Base-by-base conservation (phyloP, 495 filamentous ascomycete species). In the Penicillium canariense region DNA sequence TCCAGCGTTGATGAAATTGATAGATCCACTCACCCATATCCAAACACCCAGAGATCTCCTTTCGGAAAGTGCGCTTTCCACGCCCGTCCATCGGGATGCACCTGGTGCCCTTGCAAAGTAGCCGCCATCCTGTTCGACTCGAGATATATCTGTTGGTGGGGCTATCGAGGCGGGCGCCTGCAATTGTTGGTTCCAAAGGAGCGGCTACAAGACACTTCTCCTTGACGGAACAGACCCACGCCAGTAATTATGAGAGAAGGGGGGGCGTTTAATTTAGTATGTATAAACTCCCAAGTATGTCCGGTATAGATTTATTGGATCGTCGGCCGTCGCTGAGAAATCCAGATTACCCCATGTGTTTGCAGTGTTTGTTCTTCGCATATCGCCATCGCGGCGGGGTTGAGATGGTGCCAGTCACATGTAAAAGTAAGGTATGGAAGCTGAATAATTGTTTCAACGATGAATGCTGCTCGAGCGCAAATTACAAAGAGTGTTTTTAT, bases 21-120 rank as follows among this genome's bases (percentile, higher is more conserved):
- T 27, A 20, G 32, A 0, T 48, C n/a, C 34, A 76, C 80, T 70
- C 70, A 95, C 90, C 91, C 91, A 65, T 96, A 96, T 30, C 91
- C 91, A 73, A 93, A 96, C 42, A 96, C 74, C 91, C 91, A 96
- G 59, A 93, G 88, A 60, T 90, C 88, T 25, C 78, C 69, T 48
- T 72, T 56, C 2, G 74, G 71, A 36, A 76, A 76, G 57, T 77
- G 68, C 30, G 59, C 66, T 17, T 68, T 70, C 74, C 76, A 79
- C 32, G 68, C 71, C 26, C 71, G 73, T 14, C 69, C 71, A 5
- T 68, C 61, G 14, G 62, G 65, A 38, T 70, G 60, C 10, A 66
- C 56, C 26, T 63, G 62, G 28, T 60, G 63, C 8, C 61, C 62
- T 48, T 64, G 56, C 28, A 60, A 56, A 38, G 35, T 43, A 18